Base-by-base conservation (phyloP, 1,284 basidiomycete genomes). In the Rhodotorula mucilaginosa region DNA sequence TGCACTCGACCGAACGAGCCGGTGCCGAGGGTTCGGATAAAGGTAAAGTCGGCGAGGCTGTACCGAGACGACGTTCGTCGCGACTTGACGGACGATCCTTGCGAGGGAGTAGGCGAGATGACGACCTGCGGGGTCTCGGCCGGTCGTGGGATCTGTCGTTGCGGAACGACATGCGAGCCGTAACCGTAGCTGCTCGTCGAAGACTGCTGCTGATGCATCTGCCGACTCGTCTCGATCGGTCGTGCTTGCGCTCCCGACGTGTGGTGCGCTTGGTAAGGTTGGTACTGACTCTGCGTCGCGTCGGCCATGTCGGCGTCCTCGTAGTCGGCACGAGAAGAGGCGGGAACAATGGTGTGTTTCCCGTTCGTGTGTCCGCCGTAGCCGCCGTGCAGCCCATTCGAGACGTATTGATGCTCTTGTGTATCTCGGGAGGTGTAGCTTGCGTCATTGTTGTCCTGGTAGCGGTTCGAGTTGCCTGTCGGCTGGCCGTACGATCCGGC, bases 1-100 rank as follows among this genome's bases (percentile, higher is more conserved):
- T 97, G 94, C 0, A 97, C 94, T 23, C 95, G 88, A 3, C 94
- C 94, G 81, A 97, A 97, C 78, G 92, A 96, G 4, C 94, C 94
- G 1, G 93, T 96, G 0, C 94, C 94, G 60, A 97, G 84, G 79
- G 84, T 85, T 68, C 84, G 75, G 72, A 84, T 83, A 59, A 85
- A 83, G 57, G 79, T 78, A 69, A 85, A 85, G 73, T 85, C 84
- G 46, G 79, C 79, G 15, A 85, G 78, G 23, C 83, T 83, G 74
- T 85, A 85, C 34, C 84, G 80, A 0, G 84, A 84, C 10, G 83
- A 82, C 0, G 84, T 84, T 78, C 84, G 84, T 39, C 84, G 79
- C 19, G 81, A 72, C 12, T 21, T 54, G 59, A 73, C 73, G 47
- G 78, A 77, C 6, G 76, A 65, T 8, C 70, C 64, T 23, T 74